These are phyloP conservation scores for Solanum appendiculatum DNA, from an alignment of 257 asterid species.

Conservation along the genomic window DNA sequence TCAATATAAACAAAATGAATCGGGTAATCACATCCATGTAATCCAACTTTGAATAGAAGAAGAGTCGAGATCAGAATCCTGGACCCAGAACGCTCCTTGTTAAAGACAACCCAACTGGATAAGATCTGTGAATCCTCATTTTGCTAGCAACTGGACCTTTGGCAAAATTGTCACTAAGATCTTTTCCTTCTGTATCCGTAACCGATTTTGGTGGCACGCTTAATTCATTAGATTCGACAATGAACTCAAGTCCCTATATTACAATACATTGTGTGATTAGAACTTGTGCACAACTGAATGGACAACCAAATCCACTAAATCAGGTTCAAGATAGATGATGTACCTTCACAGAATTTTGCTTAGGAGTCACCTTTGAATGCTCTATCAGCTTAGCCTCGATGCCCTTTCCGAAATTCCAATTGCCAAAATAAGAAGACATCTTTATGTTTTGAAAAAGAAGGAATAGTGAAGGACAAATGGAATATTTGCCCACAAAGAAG, in stretches of 20 bases:
- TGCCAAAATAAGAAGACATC: background rate
- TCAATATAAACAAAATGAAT: background rate
- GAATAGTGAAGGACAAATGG: background rate
- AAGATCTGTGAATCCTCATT: conserved; percentile 64
- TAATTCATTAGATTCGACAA: conserved; percentile 37
- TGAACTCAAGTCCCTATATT: conserved; percentile 62
- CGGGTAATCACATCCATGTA: background rate
- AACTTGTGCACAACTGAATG: background rate
- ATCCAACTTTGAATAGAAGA: background rate
- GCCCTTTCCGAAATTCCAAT: conserved; percentile 29
- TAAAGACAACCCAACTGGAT: conserved; percentile 49
- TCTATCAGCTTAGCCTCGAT: conserved; percentile 44
- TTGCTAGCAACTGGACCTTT: conserved; percentile 21
- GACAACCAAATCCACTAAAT: background rate
- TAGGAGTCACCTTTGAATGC: conserved; percentile 26
- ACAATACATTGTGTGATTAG: background rate
- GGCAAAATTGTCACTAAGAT: conserved; percentile 6
- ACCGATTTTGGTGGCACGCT: conserved; percentile 11
- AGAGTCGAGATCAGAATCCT: background rate
- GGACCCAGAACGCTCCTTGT: conserved; percentile 30
- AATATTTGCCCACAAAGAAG: background rate
- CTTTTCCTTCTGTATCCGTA: conserved; percentile 16
- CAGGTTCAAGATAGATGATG: background rate
- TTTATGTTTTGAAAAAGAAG: background rate
- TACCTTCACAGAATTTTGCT: conserved; percentile 35